Evolutionary conservation across 169 alveolate genomes (phyloP), one percentile per base, ranked within the genome.

Genomic region (Cryptosporidium xiaoi): DNA sequence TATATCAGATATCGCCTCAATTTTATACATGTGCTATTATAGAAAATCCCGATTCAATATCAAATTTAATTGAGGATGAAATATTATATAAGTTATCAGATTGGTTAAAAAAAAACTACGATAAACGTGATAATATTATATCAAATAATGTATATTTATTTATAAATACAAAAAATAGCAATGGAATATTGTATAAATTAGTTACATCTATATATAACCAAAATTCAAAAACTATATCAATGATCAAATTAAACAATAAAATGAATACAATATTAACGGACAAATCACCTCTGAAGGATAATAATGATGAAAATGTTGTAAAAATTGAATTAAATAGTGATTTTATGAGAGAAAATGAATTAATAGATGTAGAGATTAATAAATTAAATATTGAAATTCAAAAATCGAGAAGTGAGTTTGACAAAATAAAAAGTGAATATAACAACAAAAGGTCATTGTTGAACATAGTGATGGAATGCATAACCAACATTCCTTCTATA

Each of bases 191-290:
- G n/a, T 77, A 46, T 62, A 77, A 60, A 31, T 33, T 77, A 15
- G 16, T 60, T 2, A 36, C 87, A 16, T 77, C 87, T 27, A 56
- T 77, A 13, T 77, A 77, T 77, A 77, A 77, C 40, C 56, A 53
- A n/a, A 62, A 56, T 46, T 77, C 87, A 24, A 77, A 77, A 46
- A 77, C 87, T 8, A 62, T 77, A 6, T 77, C 87, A 13, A 60
- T 62, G 71, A 51, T 60, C 16, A 60, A 40, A 6, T 66, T 77
- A 46, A 55, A 51, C 29, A 64, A 77, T 16, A 56, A 44, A 31
- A 77, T 77, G 87, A 77, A 77, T 77, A 77, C 87, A 24, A 31
- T 77, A 56, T 62, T 77, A 27, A 27, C 64, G 16, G 8, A 34
- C 8, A 29, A 66, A 7, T n/a, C 1, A 27, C 15, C 2, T 34